Evolutionary conservation across 306 rosid genomes (phyloP).

Genomic region (Ziziphus jujuba): DNA sequence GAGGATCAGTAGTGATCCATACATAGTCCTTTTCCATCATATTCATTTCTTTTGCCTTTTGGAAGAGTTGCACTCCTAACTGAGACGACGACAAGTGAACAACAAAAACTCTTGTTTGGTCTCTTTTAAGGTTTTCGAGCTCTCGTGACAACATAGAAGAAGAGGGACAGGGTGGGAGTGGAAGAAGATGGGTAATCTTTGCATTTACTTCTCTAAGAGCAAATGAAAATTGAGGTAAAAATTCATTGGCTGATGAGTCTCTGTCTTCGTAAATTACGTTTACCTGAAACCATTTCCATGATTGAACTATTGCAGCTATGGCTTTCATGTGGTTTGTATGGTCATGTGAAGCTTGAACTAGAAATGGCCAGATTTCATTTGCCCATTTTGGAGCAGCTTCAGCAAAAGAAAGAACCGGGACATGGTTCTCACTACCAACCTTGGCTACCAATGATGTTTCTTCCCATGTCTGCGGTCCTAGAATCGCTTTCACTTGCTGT

Average conservation of each 20-base stretch:
- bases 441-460: conserved; percentile 38
- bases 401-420: conserved; percentile 42
- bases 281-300: conserved; percentile 41
- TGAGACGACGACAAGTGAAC: conserved; percentile 37
- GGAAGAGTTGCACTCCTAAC: conserved; percentile 38
- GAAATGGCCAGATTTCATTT: conserved; percentile 37
- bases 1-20: conserved; percentile 54
- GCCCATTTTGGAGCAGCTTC: conserved; percentile 48
- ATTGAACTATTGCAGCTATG: conserved; percentile 41
- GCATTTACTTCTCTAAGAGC: conserved; percentile 32
- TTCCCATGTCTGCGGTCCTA: conserved; percentile 56
- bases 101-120: conserved; percentile 39
- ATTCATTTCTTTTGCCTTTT: conserved; percentile 36
- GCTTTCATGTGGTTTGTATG: conserved; percentile 40
- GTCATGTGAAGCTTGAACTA: conserved; percentile 36
- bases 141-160: conserved; percentile 30
- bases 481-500: conserved; percentile 37
- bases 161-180: conserved; percentile 39
- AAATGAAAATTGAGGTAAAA: conserved; percentile 32
- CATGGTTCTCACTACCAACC: conserved; percentile 26
- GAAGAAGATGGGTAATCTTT: conserved; percentile 21
- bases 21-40: conserved; percentile 53
- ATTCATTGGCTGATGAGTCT: conserved; percentile 29
- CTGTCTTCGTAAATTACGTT: conserved; percentile 45
- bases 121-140: conserved; percentile 39